Conservation (phyloP, 2,329 filamentous ascomycete species). For the Hypoxylon rubiginosum region DNA sequence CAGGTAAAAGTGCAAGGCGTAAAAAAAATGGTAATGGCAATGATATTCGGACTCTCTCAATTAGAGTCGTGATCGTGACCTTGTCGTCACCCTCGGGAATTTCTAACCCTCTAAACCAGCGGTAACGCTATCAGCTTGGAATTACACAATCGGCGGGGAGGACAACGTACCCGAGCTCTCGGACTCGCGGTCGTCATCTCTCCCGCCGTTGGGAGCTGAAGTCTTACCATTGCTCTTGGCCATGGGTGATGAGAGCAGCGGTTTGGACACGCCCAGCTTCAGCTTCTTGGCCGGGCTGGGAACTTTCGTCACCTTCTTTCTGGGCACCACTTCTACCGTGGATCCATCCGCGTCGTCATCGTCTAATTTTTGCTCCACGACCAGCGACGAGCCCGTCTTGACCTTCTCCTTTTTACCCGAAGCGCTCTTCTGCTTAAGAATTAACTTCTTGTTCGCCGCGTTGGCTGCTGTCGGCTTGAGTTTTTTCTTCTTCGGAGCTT, state of each 20-base stretch:
- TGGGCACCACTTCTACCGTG: constrained; percentile 58
- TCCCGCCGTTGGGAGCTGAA: constrained; percentile 36
- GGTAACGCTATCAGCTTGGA: constrained; percentile 15
- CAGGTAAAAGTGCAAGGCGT: constrained; percentile 21
- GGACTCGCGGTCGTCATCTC: constrained; percentile 63
- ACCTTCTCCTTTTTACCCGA: constrained; percentile 67
- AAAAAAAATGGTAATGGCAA: too few relatives aligned
- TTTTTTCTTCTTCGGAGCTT: constrained; percentile 70
- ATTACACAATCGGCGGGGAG: constrained; percentile 61
- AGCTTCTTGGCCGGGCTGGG: constrained; percentile 61
- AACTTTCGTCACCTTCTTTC: constrained; percentile 59
- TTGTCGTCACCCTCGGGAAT: not conserved
- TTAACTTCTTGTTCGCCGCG: constrained; percentile 68
- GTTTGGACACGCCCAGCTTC: constrained; percentile 60
- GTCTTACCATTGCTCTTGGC: constrained; percentile 64
- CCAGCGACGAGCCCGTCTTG: constrained; percentile 64
- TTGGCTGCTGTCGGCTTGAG: constrained; percentile 59
- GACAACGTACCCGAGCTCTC: constrained; percentile 70
- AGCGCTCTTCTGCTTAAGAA: constrained; percentile 65
- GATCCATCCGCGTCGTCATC: constrained; percentile 56
- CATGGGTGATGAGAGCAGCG: constrained; percentile 62
- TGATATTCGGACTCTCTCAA: constrained; percentile 18
- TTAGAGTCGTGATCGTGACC: constrained; percentile 10
- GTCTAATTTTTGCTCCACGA: constrained; percentile 61
- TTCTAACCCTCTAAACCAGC: not conserved